phyloP scores from a whole-genome alignment of 1,139 yeast species.

The Wickerhamomyces sp. region DNA sequence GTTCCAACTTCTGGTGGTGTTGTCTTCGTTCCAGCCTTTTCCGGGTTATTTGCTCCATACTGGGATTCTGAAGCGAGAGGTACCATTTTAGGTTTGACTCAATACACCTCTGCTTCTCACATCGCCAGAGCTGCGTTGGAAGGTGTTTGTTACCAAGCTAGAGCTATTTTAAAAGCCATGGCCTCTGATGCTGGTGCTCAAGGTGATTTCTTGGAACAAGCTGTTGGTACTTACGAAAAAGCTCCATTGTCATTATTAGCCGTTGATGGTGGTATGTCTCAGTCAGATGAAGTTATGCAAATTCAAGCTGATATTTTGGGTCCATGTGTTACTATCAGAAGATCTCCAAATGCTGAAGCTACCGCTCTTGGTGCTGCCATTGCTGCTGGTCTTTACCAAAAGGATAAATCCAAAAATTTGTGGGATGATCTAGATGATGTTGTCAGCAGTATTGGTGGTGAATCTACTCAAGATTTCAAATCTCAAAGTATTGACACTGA shows the following conservation, averaged over 20 bases:
- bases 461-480: conserved; percentile 41
- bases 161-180: conserved; percentile 90
- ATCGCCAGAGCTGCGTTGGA: conserved; percentile 92
- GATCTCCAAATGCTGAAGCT: conserved; percentile 84
- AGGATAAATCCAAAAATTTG: conserved; percentile 47
- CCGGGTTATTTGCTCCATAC: conserved; percentile 92
- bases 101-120: conserved; percentile 80
- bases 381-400: conserved; percentile 80
- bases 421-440: conserved; percentile 78
- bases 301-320: conserved; percentile 90
- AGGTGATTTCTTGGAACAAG: conserved; percentile 37
- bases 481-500: conserved; percentile 57
- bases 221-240: conserved; percentile 30
- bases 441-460: conserved; percentile 28
- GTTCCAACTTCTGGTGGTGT: conserved; percentile 87
- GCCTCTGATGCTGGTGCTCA: conserved; percentile 65
- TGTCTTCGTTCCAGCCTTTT: conserved; percentile 91
- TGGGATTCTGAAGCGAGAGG: conserved; percentile 96
- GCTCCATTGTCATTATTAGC: conserved; percentile 54
- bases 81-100: conserved; percentile 88
- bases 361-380: conserved; percentile 96
- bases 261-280: conserved; percentile 96
- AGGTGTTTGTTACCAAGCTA: conserved; percentile 91
- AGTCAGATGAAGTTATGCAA: conserved; percentile 88
- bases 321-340: conserved; percentile 74